Conservation (phyloP, 768 basidiomycete species). For the Suillus ampliporus region DNA sequence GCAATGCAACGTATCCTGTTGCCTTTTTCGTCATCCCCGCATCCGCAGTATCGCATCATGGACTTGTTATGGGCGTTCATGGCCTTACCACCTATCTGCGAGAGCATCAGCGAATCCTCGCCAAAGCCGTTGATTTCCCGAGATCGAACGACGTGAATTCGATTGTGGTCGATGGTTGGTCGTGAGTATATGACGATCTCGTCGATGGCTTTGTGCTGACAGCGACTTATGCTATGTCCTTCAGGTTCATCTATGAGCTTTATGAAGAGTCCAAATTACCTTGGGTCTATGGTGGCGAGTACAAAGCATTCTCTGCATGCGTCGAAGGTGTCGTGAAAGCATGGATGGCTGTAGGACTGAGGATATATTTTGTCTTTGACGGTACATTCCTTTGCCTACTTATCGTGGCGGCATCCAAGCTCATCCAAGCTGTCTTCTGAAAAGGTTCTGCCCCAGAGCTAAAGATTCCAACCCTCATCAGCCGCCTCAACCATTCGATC, state of each 20-base stretch:
- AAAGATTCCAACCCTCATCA: conserved; percentile 72
- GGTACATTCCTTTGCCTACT: conserved; percentile 50
- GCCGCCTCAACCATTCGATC: conserved; percentile 60
- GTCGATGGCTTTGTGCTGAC: conserved; percentile 18
- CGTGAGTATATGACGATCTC: conserved; percentile 58
- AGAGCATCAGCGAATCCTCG: conserved; percentile 48
- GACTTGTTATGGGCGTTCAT: conserved; percentile 52
- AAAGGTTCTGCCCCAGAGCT: conserved; percentile 72
- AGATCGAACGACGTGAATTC: conserved; percentile 36
- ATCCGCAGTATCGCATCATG: conserved; percentile 2
- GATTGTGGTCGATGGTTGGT: conserved; percentile 85
- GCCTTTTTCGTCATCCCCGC: conserved; percentile 6
- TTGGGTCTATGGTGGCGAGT: conserved; percentile 91
- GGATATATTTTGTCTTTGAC: conserved; percentile 81
- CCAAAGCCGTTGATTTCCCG: conserved; percentile 41
- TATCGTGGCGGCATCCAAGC: conserved; percentile 3
- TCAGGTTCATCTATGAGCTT: conserved; percentile 78
- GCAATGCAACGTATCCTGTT: not conserved
- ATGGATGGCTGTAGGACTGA: conserved; percentile 72
- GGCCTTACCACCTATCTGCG: conserved; percentile 58
- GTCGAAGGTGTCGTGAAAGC: conserved; percentile 59
- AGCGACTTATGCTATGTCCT: conserved; percentile 7
- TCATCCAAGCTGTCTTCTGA: conserved; percentile 19
- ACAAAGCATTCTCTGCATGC: conserved; percentile 56
- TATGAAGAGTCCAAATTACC: conserved; percentile 64